Conservation (phyloP, 2,329 filamentous ascomycete species). For the Eutypella sp. region DNA sequence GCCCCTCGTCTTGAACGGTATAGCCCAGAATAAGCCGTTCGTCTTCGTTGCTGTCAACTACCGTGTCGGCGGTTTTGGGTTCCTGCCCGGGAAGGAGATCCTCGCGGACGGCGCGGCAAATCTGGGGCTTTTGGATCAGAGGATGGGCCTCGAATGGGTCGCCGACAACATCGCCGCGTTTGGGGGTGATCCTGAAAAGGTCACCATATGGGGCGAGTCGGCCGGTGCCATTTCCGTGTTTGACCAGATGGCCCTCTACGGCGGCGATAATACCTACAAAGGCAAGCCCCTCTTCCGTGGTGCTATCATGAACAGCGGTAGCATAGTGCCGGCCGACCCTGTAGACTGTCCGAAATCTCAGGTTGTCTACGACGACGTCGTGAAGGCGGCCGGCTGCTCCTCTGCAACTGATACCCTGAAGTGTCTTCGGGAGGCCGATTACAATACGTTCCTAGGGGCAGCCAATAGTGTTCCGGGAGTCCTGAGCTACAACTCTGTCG, state of each 20-base stretch:
- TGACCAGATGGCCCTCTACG: slow-evolving; percentile 71
- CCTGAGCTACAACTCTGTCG: slow-evolving; percentile 61
- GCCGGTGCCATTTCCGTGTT: slow-evolving; percentile 69
- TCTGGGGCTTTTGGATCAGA: slow-evolving; percentile 67
- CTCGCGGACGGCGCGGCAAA: slow-evolving; percentile 64
- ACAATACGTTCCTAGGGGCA: slow-evolving; percentile 58
- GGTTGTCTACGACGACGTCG: slow-evolving; percentile 57
- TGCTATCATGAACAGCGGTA: slow-evolving; percentile 74
- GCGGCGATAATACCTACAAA: slow-evolving; percentile 69
- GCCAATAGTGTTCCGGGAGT: slow-evolving; percentile 66
- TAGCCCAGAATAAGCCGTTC: slow-evolving; percentile 54
- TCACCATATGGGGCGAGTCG: slow-evolving; percentile 75
- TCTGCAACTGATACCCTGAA: slow-evolving; percentile 51
- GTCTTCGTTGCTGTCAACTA: slow-evolving; percentile 77
- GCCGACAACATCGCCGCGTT: slow-evolving; percentile 73
- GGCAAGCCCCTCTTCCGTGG: slow-evolving; percentile 69
- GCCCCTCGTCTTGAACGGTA: slow-evolving; percentile 39
- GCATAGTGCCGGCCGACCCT: slow-evolving; percentile 53
- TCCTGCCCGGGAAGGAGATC: slow-evolving; percentile 65
- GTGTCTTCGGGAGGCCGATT: slow-evolving; percentile 60
- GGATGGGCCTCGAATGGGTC: slow-evolving; percentile 69
- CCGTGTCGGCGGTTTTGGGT: slow-evolving; percentile 69
- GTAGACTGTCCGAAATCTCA: slow-evolving; percentile 65
- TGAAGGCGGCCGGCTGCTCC: slow-evolving; percentile 57
- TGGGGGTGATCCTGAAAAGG: slow-evolving; percentile 72